Evolutionary conservation across 2,329 filamentous ascomycete species (phyloP).

Genomic region (Pseudogymnoascus pannorum): DNA sequence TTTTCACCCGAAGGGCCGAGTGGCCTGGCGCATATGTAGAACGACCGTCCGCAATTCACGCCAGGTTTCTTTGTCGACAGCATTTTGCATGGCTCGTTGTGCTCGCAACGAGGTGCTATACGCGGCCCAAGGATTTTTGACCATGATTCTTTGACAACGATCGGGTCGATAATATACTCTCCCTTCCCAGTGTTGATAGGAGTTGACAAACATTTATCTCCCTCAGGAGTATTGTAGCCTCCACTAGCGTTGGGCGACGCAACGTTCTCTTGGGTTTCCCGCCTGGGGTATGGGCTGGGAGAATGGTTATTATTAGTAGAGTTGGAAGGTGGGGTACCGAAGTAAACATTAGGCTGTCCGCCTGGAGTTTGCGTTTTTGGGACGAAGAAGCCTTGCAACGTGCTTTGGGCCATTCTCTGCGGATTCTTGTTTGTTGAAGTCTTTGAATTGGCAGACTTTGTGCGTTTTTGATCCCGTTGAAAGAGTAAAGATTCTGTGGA

Average conservation of each 20-base stretch:
- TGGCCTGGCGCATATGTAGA: conserved; percentile 61
- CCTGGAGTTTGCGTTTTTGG: conserved; percentile 36
- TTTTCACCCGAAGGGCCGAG: conserved; percentile 79
- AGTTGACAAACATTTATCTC: neutral
- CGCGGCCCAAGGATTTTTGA: conserved; percentile 73
- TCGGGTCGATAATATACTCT: conserved; percentile 52
- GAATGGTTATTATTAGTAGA: neutral
- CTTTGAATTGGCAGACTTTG: conserved; percentile 35
- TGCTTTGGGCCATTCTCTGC: conserved; percentile 32
- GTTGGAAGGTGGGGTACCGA: neutral
- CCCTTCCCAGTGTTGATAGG: conserved; percentile 17
- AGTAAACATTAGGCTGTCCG: neutral
- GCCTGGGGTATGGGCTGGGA: neutral
- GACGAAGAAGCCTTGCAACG: conserved; percentile 72
- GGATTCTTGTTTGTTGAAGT: conserved; percentile 38
- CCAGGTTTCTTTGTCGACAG: conserved; percentile 84
- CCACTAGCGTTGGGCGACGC: neutral
- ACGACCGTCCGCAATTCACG: conserved; percentile 66
- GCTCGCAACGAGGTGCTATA: conserved; percentile 72
- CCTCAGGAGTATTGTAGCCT: neutral
- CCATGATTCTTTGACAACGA: conserved; percentile 75
- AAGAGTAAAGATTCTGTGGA: conserved; percentile 9
- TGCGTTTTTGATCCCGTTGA: conserved; percentile 38
- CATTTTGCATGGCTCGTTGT: conserved; percentile 78
- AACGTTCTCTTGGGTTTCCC: neutral